Evolutionary conservation across 2,329 filamentous ascomycete species (phyloP), one percentile per base, ranked within the genome.

Genomic region (Ambrosiella xylebori): DNA sequence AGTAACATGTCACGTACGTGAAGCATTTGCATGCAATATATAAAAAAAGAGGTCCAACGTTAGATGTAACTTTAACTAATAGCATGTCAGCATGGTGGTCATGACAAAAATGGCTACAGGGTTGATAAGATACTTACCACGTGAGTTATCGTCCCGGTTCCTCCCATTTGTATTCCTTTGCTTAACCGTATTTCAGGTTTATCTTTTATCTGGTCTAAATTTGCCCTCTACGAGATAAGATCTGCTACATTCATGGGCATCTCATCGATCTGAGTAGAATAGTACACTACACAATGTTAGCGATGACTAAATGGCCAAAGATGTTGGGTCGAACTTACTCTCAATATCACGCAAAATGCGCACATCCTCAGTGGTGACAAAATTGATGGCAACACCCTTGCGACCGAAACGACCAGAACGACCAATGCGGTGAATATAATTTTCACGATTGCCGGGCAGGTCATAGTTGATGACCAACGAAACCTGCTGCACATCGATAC

Each of bases 341-440:
- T 98, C 93, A 66, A 98, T 98, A 69, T 98, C 93, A 64, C 93
- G 83, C 66, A 98, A 78, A 68, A 98, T 98, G 69, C 93, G 86
- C 61, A 98, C 93, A 69, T 98, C 93, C 66, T 98, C 93, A 68
- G 87, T 94, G 2, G 93, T 98, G 64, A 98, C 93, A 68, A 98
- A 98, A 76, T 98, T 98, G 78, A 98, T 98, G 41, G 93, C 93
- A 64, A 98, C 93, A 79, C 93, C 93, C 77, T 98, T 98, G 67
- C 93, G 82, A 66, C 93, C 93, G 66, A 98, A 98, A 64, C 93
- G 82, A 65, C 93, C 93, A 69, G 88, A 93, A 69, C 93, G 84
- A 69, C 93, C 93, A 66, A 98, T 98, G 65, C 93, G 85, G 76
- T 98, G 93, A 71, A 98, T 97, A 73, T 98, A 98, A 76, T 98